These are phyloP conservation scores for Stereocaulon alpinum DNA, from an alignment of 495 filamentous ascomycete genomes.

Conservation along the genomic window DNA sequence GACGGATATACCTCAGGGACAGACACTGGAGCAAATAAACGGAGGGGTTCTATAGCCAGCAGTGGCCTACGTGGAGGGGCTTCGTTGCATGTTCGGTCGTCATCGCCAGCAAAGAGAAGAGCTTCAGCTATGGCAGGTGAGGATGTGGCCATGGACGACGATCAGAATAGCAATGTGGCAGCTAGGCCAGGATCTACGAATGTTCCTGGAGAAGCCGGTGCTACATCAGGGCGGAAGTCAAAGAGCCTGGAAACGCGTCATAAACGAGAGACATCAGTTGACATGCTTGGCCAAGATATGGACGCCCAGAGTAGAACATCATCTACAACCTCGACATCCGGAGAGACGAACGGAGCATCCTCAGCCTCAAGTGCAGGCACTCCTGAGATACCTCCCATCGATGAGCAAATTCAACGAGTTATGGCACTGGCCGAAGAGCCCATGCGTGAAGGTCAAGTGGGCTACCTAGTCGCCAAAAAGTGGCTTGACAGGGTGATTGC, in stretches of 20 bases:
- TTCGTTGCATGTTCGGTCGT: conserved; percentile 16
- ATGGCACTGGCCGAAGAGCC: conserved; percentile 40
- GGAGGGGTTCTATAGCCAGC: conserved; percentile 12
- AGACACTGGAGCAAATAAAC: conserved; percentile 23
- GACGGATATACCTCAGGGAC: conserved; percentile 45
- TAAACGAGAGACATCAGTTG: conserved; percentile 26
- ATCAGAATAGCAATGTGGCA: conserved; percentile 1
- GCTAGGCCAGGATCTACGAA: conserved; percentile 2
- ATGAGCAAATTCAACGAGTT: conserved; percentile 69
- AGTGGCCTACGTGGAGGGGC: conserved; percentile 9
- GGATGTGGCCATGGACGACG: conserved; percentile 20
- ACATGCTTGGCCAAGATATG: conserved; percentile 23
- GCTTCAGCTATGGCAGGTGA: conserved; percentile 23
- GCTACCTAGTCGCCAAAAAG: conserved; percentile 63
- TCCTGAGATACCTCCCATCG: conserved; percentile 45
- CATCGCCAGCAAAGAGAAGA: conserved; percentile 25
- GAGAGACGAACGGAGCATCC: conserved; percentile 14
- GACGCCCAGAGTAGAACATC: conserved; percentile 14
- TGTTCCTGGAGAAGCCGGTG: background rate
- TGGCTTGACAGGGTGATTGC: conserved; percentile 73
- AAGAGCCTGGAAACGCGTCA: conserved; percentile 14
- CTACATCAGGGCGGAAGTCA: conserved; percentile 6
- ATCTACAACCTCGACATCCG: conserved; percentile 14
- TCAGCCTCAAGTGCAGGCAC: conserved; percentile 15
- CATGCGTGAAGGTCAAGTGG: conserved; percentile 57